Evolutionary conservation across 495 filamentous ascomycete species (phyloP).

Genomic region (Hypomontagnella monticulosa): DNA sequence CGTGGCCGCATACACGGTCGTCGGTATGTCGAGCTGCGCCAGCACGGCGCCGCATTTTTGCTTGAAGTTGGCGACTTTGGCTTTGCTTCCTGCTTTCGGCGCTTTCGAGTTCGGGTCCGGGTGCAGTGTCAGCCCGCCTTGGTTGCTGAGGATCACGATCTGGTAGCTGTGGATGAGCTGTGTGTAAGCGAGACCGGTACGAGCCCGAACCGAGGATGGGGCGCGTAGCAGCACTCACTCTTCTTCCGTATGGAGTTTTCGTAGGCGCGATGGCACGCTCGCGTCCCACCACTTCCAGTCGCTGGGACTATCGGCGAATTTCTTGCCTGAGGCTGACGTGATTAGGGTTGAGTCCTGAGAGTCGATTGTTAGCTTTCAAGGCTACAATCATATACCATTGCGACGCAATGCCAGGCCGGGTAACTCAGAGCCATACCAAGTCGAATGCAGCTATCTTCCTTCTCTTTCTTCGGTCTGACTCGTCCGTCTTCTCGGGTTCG

Average conservation of each 20-base stretch:
- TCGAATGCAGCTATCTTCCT: constrained; percentile 89
- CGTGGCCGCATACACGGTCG: constrained; percentile 86
- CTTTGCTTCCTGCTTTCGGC: constrained; percentile 66
- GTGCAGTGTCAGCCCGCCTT: constrained; percentile 79
- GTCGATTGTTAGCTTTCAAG: constrained; percentile 6
- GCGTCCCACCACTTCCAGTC: constrained; percentile 98
- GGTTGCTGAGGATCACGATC: constrained; percentile 86
- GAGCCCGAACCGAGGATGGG: not conserved
- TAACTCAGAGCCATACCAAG: constrained; percentile 69
- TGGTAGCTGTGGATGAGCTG: constrained; percentile 64
- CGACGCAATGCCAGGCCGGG: no score
- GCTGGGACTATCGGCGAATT: constrained; percentile 69
- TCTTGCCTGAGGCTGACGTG: constrained; percentile 79
- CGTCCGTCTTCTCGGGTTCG: constrained; percentile 48
- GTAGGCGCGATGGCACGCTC: constrained; percentile 71
- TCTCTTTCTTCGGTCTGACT: constrained; percentile 46
- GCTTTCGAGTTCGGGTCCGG: constrained; percentile 70
- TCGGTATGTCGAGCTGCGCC: constrained; percentile 75
- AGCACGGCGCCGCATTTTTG: constrained; percentile 76
- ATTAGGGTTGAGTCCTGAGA: constrained; percentile 90
- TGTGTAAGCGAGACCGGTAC: constrained; percentile 14
- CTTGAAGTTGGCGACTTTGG: constrained; percentile 79
- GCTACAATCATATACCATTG: no score
- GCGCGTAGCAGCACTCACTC: constrained; percentile 61
- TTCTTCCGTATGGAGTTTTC: constrained; percentile 68